A percentile compares a stretch with the other conserved stretches of the same genome.
Conservation (phyloP, 2,329 filamentous ascomycete genomes). For the Gyromitra esculenta region DNA sequence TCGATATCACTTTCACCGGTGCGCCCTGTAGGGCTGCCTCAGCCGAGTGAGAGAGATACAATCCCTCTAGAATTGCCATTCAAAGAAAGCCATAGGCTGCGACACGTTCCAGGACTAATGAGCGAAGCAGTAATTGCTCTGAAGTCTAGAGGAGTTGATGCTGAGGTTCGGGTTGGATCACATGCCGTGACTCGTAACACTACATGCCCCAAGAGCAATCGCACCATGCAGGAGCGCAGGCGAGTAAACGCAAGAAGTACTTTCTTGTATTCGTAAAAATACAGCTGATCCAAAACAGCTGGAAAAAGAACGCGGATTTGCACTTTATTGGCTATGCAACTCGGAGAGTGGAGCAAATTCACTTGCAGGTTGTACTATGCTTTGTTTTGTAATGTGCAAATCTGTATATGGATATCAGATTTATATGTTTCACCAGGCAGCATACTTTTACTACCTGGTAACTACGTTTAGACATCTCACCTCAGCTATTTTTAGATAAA, state of each 20-base stretch:
- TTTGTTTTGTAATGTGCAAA: background rate
- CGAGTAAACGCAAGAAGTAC: background rate
- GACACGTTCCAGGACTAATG: background rate
- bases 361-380: background rate
- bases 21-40: background rate
- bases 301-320: background rate
- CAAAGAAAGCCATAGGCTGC: background rate
- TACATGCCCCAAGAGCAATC: background rate
- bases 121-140: background rate
- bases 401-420: slow-evolving; percentile 7
- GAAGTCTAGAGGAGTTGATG: background rate
- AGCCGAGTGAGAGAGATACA: background rate
- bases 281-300: slow-evolving; percentile 1
- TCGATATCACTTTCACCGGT: background rate
- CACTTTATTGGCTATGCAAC: slow-evolving; percentile 4
- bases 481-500: background rate
- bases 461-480: background rate
- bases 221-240: background rate
- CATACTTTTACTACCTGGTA: too few species aligned
- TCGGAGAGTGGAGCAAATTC: background rate
- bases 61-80: background rate
- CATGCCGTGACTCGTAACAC: background rate
- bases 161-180: background rate
- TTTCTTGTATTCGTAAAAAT: background rate
- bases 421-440: background rate